Evolutionary conservation across 352 stramenopile genomes (phyloP).

Genomic region (Phytopythium oedochilum): DNA sequence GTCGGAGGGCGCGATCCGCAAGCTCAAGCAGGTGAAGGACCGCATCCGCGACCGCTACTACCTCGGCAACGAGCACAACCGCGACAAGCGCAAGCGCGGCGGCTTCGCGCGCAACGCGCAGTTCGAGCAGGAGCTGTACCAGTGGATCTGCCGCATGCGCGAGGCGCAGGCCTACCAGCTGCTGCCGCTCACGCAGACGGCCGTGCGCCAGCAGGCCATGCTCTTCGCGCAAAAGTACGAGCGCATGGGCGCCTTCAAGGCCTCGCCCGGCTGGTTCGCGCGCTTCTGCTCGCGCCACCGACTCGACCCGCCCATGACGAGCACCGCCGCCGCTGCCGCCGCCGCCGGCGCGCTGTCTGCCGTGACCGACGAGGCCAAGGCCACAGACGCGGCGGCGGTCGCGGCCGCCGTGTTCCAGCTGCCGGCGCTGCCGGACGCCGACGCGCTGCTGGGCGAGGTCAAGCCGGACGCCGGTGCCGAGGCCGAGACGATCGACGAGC

Average conservation of each 20-base stretch:
- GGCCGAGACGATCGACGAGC: constrained; percentile 36
- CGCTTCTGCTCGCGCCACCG: constrained; percentile 85
- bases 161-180: constrained; percentile 80
- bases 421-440: background rate
- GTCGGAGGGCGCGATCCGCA: constrained; percentile 82
- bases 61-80: constrained; percentile 81
- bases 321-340: too few species aligned
- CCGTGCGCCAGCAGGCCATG: constrained; percentile 81
- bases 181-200: constrained; percentile 79
- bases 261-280: constrained; percentile 82
- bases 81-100: constrained; percentile 83
- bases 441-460: constrained; percentile 3
- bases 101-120: constrained; percentile 78
- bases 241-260: constrained; percentile 80
- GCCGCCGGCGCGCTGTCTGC: constrained; percentile 1
- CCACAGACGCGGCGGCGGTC: background rate
- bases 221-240: constrained; percentile 83
- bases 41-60: constrained; percentile 77
- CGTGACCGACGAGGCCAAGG: constrained; percentile 3
- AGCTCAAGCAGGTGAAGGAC: constrained; percentile 88
- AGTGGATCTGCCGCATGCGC: constrained; percentile 83
- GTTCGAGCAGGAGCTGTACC: constrained; percentile 84
- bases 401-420: constrained; percentile 1
- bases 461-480: constrained; percentile 2
- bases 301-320: constrained; percentile 57